Conservation (phyloP, 306 rosid genomes). For the Dryas alaskensis region DNA sequence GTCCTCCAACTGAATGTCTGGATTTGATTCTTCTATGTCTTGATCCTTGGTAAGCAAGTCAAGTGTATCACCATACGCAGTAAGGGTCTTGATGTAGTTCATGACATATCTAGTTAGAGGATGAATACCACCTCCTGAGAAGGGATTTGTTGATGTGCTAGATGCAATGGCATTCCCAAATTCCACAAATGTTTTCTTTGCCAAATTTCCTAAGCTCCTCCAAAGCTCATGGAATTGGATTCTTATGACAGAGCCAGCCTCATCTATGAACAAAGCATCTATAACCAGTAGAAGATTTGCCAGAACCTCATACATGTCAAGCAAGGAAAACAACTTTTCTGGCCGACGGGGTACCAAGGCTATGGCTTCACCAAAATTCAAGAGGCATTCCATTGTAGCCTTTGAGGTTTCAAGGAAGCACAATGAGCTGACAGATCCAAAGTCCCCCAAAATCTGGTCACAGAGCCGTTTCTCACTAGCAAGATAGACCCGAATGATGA, state of each 20-base stretch:
- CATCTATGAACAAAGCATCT: constrained; percentile 46
- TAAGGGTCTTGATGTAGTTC: constrained; percentile 49
- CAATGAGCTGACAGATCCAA: constrained; percentile 30
- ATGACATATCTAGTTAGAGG: constrained; percentile 63
- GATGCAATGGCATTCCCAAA: constrained; percentile 46
- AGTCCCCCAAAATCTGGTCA: constrained; percentile 44
- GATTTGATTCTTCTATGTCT: constrained; percentile 3
- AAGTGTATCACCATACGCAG: constrained; percentile 38
- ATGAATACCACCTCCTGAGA: constrained; percentile 56
- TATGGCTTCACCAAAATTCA: constrained; percentile 59
- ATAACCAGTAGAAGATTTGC: constrained; percentile 37
- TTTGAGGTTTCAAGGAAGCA: constrained; percentile 54
- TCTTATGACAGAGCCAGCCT: constrained; percentile 36
- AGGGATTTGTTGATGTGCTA: constrained; percentile 31
- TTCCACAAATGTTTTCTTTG: constrained; percentile 43
- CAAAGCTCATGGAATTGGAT: constrained; percentile 44
- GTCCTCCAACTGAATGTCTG: constrained; percentile 4
- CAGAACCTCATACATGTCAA: constrained; percentile 63
- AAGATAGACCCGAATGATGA: constrained; percentile 52
- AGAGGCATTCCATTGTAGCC: constrained; percentile 34
- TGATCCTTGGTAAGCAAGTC: constrained; percentile 40
- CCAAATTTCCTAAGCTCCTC: constrained; percentile 31
- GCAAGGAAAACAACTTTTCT: constrained; percentile 49
- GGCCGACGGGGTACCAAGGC: constrained; percentile 45
- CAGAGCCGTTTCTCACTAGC: constrained; percentile 52